Evolutionary conservation across 139 green algal species (phyloP).

Genomic region (Chlamydomonas asymmetrica): DNA sequence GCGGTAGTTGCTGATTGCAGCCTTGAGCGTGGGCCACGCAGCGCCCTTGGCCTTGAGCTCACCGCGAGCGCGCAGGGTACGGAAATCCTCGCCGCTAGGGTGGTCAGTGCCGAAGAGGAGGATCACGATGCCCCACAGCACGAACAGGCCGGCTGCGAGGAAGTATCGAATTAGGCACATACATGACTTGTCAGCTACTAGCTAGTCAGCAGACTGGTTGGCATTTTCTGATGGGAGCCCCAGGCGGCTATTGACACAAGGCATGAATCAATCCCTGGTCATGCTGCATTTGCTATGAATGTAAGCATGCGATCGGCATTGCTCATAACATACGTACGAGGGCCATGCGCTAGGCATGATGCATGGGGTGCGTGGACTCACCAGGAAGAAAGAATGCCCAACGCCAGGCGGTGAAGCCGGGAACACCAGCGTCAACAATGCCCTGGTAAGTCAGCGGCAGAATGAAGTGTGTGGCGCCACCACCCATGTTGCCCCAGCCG

Average conservation of each 20-base stretch:
- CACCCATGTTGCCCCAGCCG: conserved; percentile 88
- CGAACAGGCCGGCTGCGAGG: too few species aligned
- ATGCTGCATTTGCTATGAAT: background rate
- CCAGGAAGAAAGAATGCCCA: conserved; percentile 91
- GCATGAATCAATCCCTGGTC: too few species aligned
- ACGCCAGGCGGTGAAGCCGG: conserved; percentile 53
- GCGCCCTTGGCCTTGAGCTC: conserved; percentile 65
- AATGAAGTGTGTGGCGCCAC: conserved; percentile 87
- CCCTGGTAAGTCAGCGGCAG: conserved; percentile 89
- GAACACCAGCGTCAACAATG: conserved; percentile 17
- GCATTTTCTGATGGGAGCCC: too few species aligned
- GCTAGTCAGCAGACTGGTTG: too few species aligned
- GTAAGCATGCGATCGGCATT: background rate
- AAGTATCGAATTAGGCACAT: too few species aligned
- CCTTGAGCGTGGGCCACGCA: conserved; percentile 65
- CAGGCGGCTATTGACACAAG: too few species aligned
- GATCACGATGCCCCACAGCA: conserved; percentile 64
- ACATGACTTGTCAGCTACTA: too few species aligned
- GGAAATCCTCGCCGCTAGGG: conserved; percentile 62
- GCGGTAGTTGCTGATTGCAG: conserved; percentile 80
- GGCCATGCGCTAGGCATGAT: background rate
- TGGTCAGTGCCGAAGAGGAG: conserved; percentile 52
- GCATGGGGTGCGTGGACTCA: conserved; percentile 63
- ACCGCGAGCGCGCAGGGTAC: conserved; percentile 69
- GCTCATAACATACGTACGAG: background rate